phyloP scores from a whole-genome alignment of 2,329 filamentous ascomycete genomes.

The Aspergillus jensenii region DNA sequence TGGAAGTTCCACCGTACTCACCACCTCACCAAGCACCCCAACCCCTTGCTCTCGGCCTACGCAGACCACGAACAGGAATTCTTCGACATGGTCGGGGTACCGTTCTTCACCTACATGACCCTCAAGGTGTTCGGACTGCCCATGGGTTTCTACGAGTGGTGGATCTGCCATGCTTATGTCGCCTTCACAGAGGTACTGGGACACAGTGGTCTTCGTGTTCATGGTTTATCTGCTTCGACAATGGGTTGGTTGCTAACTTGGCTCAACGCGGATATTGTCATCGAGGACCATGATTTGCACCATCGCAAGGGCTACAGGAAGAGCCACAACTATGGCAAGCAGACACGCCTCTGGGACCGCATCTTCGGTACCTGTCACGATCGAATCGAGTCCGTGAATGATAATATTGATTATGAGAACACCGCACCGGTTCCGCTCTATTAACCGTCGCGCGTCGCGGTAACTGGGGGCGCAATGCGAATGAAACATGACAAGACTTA shows the following conservation, averaged over 20 bases:
- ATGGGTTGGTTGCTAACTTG: constrained; percentile 12
- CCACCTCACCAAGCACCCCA: constrained; percentile 18
- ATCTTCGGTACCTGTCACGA: constrained; percentile 17
- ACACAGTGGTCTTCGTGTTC: constrained; percentile 17
- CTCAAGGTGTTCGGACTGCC: constrained; percentile 15
- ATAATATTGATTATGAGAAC: constrained; percentile 16
- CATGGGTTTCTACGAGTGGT: constrained; percentile 20
- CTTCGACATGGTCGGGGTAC: constrained; percentile 16
- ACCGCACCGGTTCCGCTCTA: constrained; percentile 12
- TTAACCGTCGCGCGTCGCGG: not conserved
- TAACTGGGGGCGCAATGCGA: not conserved
- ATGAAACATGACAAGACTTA: not conserved
- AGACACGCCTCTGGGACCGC: constrained; percentile 20
- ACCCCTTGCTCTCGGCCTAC: constrained; percentile 14
- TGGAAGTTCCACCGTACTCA: constrained; percentile 18
- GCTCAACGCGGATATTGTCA: constrained; percentile 15
- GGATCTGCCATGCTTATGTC: constrained; percentile 18
- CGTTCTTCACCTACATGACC: constrained; percentile 12
- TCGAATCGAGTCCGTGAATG: constrained; percentile 12
- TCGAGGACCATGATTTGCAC: constrained; percentile 20
- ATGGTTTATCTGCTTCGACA: constrained; percentile 9
- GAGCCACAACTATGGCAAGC: constrained; percentile 21
- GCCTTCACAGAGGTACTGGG: constrained; percentile 17
- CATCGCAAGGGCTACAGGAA: constrained; percentile 19
- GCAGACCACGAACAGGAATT: constrained; percentile 19